These are phyloP conservation scores for Plantago major DNA, from an alignment of 257 asterid species.

Conservation along the genomic window DNA sequence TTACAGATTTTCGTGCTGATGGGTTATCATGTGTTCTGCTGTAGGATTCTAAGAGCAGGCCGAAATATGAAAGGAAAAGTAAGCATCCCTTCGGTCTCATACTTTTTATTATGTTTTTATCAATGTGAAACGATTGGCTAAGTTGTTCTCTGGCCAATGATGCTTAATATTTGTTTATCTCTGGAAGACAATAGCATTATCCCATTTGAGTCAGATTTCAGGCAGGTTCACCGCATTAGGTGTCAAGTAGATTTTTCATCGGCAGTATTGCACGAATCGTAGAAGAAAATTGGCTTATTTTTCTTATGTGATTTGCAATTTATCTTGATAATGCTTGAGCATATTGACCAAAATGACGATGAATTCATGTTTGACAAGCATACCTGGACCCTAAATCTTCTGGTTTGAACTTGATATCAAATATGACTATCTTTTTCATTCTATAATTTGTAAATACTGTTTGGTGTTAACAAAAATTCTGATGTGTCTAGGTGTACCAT, in stretches of 20 bases:
- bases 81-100: slow-evolving; percentile 10
- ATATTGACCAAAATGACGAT: not conserved
- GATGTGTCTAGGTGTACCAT: too few relatives aligned
- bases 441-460: too few relatives aligned
- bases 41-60: slow-evolving; percentile 50
- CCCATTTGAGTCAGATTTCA: too few relatives aligned
- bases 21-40: slow-evolving; percentile 13
- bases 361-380: not conserved
- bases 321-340: not conserved
- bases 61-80: slow-evolving; percentile 72
- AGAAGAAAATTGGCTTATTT: not conserved
- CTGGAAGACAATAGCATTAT: too few relatives aligned
- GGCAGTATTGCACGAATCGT: too few relatives aligned
- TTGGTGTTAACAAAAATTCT: too few relatives aligned
- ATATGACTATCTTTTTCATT: too few relatives aligned
- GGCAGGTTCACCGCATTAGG: too few relatives aligned
- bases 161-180: too few relatives aligned
- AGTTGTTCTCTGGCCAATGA: too few relatives aligned
- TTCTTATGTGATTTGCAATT: not conserved
- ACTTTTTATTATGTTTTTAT: not conserved
- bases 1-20: slow-evolving; percentile 10
- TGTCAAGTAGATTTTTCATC: too few relatives aligned
- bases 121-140: not conserved
- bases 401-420: not conserved
- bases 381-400: not conserved